Evolutionary conservation across 2,329 filamentous ascomycete species (phyloP), one percentile per base, ranked within the genome.

Genomic region (Colletotrichum shisoi): DNA sequence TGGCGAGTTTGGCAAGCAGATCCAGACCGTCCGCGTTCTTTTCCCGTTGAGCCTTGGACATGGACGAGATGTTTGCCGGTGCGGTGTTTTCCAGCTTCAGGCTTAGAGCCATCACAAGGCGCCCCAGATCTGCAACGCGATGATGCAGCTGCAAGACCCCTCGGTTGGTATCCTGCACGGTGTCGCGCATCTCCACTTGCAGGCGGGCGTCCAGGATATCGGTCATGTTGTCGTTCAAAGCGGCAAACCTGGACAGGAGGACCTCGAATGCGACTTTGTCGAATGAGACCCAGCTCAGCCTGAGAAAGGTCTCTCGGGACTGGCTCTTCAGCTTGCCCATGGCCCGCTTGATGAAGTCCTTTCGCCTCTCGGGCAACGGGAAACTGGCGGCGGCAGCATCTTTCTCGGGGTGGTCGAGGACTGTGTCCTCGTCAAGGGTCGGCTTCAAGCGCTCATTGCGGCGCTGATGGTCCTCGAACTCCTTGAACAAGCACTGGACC

Each of bases 141-240:
- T 81, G 80, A 62, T 83, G 80, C 1, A 84, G 75, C 46, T 83
- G 78, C 34, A 83, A 72, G 15, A 84, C 79, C 1, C 80, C 80
- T 15, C 81, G 74, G 54, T 83, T 83, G 3, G 81, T 83, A 59
- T 83, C 80, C 65, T 83, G 80, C 3, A 82, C 81, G 0, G 80
- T 82, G 40, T 81, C 74, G 27, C 80, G 78, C 57, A 83, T 82
- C 70, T 83, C 82, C 3, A 80, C 77, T 68, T 83, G 81, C 63
- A 83, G 73, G 3, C 78, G 77, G 39, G 81, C 79, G 59, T 83
- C 81, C 9, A 83, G 73, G 5, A 84, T 79, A 61, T 80, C 77
- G 31, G 80, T 83, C 77, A 83, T 83, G 69, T 76, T 79, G 69
- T 83, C 81, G 70, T 83, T 83, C 6, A 84, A 72, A 5, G 76